phyloP scores from a whole-genome alignment of 2,329 filamentous ascomycete genomes.

The Penicillium sp. region DNA sequence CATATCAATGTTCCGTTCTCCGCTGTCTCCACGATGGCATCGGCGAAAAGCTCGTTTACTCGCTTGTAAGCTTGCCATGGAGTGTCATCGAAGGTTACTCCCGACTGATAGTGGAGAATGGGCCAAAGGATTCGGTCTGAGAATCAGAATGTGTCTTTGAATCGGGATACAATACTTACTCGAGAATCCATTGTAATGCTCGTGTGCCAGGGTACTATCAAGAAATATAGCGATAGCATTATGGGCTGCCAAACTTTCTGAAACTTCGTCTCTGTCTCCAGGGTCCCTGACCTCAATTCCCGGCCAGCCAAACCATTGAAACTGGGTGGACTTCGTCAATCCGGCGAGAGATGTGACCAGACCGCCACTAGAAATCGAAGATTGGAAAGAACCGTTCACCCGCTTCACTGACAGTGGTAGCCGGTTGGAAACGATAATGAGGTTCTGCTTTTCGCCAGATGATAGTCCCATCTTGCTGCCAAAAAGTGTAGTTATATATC shows the following conservation, averaged over 20 bases:
- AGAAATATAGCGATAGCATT: slow-evolving; percentile 85
- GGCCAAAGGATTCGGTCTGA: slow-evolving; percentile 94
- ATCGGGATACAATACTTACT: slow-evolving; percentile 59
- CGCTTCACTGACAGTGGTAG: slow-evolving; percentile 90
- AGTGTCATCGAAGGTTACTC: slow-evolving; percentile 11
- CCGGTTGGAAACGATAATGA: slow-evolving; percentile 82
- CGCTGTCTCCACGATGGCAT: slow-evolving; percentile 76
- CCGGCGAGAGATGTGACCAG: slow-evolving; percentile 88
- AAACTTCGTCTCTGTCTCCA: slow-evolving; percentile 67
- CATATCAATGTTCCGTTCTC: slow-evolving; percentile 87
- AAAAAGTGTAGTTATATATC: neutral
- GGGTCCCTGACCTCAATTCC: slow-evolving; percentile 81
- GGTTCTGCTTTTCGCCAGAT: slow-evolving; percentile 27
- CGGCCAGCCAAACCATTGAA: slow-evolving; percentile 97
- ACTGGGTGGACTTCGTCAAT: slow-evolving; percentile 82
- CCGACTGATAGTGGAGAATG: slow-evolving; percentile 47
- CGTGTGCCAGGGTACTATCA: slow-evolving; percentile 81
- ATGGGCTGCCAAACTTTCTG: slow-evolving; percentile 73
- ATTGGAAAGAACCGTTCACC: slow-evolving; percentile 76
- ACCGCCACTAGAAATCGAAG: slow-evolving; percentile 88
- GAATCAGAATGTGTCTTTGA: neutral
- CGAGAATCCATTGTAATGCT: slow-evolving; percentile 94
- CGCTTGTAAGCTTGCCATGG: slow-evolving; percentile 81
- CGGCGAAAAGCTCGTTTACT: slow-evolving; percentile 86
- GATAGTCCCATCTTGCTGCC: slow-evolving; percentile 5